Conservation (phyloP, 2,329 filamentous ascomycete species). For the Fusarium sp. region DNA sequence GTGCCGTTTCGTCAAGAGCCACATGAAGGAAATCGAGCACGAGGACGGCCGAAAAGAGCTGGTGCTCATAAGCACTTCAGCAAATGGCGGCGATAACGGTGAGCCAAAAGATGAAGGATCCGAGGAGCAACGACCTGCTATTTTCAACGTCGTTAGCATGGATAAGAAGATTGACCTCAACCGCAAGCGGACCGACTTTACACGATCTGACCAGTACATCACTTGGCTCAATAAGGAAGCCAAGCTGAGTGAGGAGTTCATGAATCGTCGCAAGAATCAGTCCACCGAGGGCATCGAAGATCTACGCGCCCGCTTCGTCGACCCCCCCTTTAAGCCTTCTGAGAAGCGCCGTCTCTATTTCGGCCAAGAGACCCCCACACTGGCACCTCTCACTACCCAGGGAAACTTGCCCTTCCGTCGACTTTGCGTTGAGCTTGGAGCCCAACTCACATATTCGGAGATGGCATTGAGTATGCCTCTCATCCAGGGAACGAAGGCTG, state of each 20-base stretch:
- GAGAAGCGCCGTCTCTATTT: constrained; percentile 97
- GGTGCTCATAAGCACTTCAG: constrained; percentile 63
- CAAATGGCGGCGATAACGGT: constrained; percentile 40
- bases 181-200: constrained; percentile 74
- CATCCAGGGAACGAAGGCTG: constrained; percentile 86
- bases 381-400: constrained; percentile 96
- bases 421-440: constrained; percentile 87
- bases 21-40: constrained; percentile 81
- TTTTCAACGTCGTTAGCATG: constrained; percentile 78
- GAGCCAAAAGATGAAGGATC: constrained; percentile 52
- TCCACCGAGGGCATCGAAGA: constrained; percentile 66
- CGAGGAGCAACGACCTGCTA: constrained; percentile 67
- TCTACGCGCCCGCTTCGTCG: constrained; percentile 80
- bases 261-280: constrained; percentile 55
- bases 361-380: constrained; percentile 87
- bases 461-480: constrained; percentile 95
- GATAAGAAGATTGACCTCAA: constrained; percentile 78
- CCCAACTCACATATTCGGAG: constrained; percentile 95
- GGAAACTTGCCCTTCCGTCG: constrained; percentile 95
- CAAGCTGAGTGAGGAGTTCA: constrained; percentile 50
- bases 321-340: constrained; percentile 87
- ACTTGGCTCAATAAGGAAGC: constrained; percentile 78
- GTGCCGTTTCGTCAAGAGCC: constrained; percentile 88
- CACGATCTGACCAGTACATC: constrained; percentile 79
- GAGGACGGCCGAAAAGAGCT: constrained; percentile 87